Percentiles rank a stretch among this genome's conserved stretches.
These are phyloP conservation scores for Lachnellula cervina DNA, from an alignment of 2,329 filamentous ascomycete species.

Conservation along the genomic window DNA sequence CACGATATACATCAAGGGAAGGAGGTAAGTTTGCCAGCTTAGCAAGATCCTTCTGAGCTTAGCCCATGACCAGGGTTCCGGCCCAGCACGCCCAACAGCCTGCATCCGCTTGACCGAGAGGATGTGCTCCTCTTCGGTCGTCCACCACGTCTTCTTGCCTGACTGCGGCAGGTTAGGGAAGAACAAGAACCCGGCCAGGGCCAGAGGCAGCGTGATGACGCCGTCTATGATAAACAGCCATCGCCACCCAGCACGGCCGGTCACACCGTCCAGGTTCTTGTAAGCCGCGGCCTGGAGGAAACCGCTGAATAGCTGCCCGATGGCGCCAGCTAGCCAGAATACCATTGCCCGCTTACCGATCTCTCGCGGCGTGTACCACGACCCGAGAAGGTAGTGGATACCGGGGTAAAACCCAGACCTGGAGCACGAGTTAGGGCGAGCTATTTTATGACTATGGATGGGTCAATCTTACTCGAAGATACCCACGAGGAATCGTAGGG, in stretches of 20 bases:
- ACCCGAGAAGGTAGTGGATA: constrained; percentile 51
- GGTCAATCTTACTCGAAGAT: constrained; percentile 23
- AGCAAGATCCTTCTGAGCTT: constrained; percentile 33
- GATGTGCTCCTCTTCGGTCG: constrained; percentile 21
- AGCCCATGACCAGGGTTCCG: constrained; percentile 33
- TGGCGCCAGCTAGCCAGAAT: constrained; percentile 53
- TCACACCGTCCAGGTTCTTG: constrained; percentile 34
- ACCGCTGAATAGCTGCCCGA: constrained; percentile 42
- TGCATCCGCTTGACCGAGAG: constrained; percentile 26
- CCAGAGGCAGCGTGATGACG: constrained; percentile 31
- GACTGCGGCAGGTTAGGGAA: constrained; percentile 35
- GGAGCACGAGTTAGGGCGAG: neutral
- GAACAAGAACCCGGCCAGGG: constrained; percentile 22
- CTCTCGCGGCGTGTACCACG: constrained; percentile 44
- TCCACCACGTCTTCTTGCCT: constrained; percentile 31
- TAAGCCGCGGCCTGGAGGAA: constrained; percentile 41
- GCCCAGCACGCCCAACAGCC: constrained; percentile 34
- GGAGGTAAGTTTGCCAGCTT: constrained; percentile 38
- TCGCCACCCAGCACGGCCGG: constrained; percentile 38
- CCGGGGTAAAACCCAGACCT: constrained; percentile 42
- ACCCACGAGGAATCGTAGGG: constrained; percentile 33
- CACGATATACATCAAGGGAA: constrained; percentile 34
- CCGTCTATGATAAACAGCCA: constrained; percentile 43
- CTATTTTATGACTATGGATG: constrained; percentile 3
- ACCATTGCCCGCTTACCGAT: constrained; percentile 47